Base-by-base conservation (phyloP, 2,329 filamentous ascomycete species). In the Beauveria medogensis region DNA sequence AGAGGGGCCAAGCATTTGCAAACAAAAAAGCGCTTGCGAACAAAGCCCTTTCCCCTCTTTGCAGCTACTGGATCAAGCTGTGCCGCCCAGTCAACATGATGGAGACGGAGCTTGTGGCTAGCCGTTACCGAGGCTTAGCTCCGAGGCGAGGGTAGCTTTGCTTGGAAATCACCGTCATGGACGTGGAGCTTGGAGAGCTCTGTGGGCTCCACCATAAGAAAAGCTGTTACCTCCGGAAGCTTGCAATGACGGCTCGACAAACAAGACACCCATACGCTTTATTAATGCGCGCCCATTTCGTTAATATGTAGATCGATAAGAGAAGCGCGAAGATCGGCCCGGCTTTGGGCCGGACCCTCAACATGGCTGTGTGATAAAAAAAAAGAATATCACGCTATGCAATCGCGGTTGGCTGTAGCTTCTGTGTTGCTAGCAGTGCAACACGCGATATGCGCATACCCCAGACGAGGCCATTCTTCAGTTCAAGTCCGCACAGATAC, bases 131-230 rank as follows among this genome's bases (percentile, higher is more conserved):
- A 50, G 52, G 51, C 59, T 52, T 52, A 61, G 59, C 50, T 61
- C 50, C 59, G 59, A 61, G 52, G 50, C 59, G 59, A 61, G 52
- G n/a, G 10, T 24, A 22, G 48, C 24, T 43, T 43, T 41, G 54
- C 54, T 47, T 56, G 30, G 43, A 51, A 43, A 59, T 20, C 44
- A 22, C 47, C 48, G 40, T 34, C 48, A 26, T 52, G 26, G 26
- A 53, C 47, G 30, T 10, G 24, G 55, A 58, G 55, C 55, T 58
- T 26, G 44, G 43, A 24, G 43, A 57, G 55, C 55, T 57, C 20
- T 30, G 7, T 30, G 12, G 55, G 48, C 37, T 53, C 56, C 56
- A 59, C 56, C 46, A 43, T 44, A 12, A 20, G 22, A 44, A n/a
- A 44, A 54, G 20, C 48, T 34, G 51, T 5, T 41, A 14, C 9